Evolutionary conservation across 176 grass and related monocot species (phyloP), one percentile per base, ranked within the genome.

Genomic region (Phoenix roebelenii): DNA sequence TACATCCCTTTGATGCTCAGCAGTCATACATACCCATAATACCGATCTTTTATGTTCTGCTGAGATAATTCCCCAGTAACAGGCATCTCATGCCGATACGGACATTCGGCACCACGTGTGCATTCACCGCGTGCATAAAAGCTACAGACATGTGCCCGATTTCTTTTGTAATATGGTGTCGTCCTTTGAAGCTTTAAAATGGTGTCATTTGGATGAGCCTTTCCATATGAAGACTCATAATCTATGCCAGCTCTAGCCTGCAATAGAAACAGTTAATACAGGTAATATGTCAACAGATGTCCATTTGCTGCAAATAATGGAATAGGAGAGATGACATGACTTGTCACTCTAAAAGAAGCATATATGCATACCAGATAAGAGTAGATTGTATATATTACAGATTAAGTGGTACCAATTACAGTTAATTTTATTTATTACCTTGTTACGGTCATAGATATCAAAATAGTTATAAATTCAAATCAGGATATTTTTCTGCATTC

Each of bases 1-100:
- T 12, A 44, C 35, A 44, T 44, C 35, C 9, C 35, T 44, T 7
- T 44, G 4, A 44, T 44, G 35, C 35, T 44, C 35, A 18, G 64
- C 28, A 49, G 63, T 20, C 6, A 56, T 58, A 75, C 78, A 58
- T 98, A 98, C 93, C 93, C 93, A 23, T 98, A 98, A 60, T 98
- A 98, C 44, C 93, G 88, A 78, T 98, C 93, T 77, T 98, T 98
- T 23, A 98, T 98, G 49, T 98, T 98, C 74, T 98, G 93, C 67
- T 98, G 87, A 71, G 93, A 88, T 67, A 98, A 74, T 73, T 98
- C 93, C 22, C 93, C 93, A 14, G 87, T 98, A 80, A 88, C 93
- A 78, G 93, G 93, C 93, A 98, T 98, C 81, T 98, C 93, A 70
- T 92, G 93, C 6, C 93, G 84, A 64, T 98, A 92, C 22, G 93